Evolutionary conservation across 495 filamentous ascomycete genomes (phyloP), one percentile per base, ranked within the genome.

Genomic region (Halenospora varia): DNA sequence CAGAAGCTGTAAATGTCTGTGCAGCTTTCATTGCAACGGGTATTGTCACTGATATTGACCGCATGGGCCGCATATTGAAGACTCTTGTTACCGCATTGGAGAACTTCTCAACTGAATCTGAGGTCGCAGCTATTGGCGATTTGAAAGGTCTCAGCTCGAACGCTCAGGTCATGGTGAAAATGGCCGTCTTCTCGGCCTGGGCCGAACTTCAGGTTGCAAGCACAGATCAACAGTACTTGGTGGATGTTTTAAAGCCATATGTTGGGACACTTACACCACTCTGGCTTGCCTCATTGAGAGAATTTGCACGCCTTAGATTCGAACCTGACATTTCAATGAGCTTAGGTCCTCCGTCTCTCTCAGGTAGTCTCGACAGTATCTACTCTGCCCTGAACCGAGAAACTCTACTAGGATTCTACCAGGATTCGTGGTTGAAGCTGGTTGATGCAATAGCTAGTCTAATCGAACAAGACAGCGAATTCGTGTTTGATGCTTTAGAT

Each of bases 171-270:
- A 99, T 99, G 94, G 91, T 99, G 41, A 95, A 92, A 67, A 91
- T 96, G 83, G 85, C 95, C 1, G 87, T 97, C 1, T 91, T 95
- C 67, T 92, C 92, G n/a, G 94, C 92, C 8, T 99, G 94, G 94
- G 95, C 94, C n/a, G 89, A 96, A 59, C 81, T 99, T 26, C 95
- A 99, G 70, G 92, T 99, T 44, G 92, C 95, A 1, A 97, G 94
- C 72, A 86, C 84, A 22, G 93, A 97, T 63, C 92, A 97, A 55
- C 85, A 84, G 25, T 97, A 97, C 64, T 77, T 99, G 24, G 84
- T 87, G 3, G 82, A 92, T 59, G 92, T 97, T 1, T 78, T 99
- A 40, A 89, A 92, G 65, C 94, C 95, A 15, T 89, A 97, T 66
- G 86, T 97, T 55, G 84, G 85, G 8, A 90, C 84, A 47, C 73